phyloP scores from a whole-genome alignment of 2,329 filamentous ascomycete genomes.

The Neofusicoccum sp. region DNA sequence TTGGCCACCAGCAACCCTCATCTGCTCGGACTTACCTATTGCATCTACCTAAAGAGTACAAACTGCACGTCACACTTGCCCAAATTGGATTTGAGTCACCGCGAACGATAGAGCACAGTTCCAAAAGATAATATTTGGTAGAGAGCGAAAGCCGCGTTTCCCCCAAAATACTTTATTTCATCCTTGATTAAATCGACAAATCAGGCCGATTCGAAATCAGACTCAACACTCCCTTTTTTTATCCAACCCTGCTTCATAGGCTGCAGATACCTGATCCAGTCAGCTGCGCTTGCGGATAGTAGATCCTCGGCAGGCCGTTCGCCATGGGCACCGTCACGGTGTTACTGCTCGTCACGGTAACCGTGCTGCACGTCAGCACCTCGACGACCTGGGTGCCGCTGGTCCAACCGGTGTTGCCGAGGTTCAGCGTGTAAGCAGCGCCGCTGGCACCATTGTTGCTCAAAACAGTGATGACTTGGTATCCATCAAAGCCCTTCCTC shows the following conservation, averaged over 20 bases:
- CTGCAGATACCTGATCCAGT: constrained; percentile 24
- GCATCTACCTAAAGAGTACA: too few relatives aligned
- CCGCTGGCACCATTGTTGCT: constrained; percentile 40
- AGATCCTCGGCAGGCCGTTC: constrained; percentile 35
- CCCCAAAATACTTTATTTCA: too few relatives aligned
- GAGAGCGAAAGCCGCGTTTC: too few relatives aligned
- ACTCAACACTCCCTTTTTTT: background rate
- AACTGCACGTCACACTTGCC: too few relatives aligned
- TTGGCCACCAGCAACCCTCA: too few relatives aligned
- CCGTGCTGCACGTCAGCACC: constrained; percentile 32
- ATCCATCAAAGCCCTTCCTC: constrained; percentile 43
- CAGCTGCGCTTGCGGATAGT: constrained; percentile 29
- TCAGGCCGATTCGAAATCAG: too few relatives aligned
- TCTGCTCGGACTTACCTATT: too few relatives aligned
- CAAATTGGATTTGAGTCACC: too few relatives aligned
- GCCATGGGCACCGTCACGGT: constrained; percentile 35
- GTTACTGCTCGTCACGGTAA: constrained; percentile 27
- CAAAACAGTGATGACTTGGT: constrained; percentile 45
- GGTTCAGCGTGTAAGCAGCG: constrained; percentile 29
- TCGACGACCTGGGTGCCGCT: constrained; percentile 31
- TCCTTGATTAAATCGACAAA: background rate
- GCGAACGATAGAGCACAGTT: too few relatives aligned
- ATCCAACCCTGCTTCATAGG: background rate
- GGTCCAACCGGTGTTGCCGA: constrained; percentile 32
- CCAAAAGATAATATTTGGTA: too few relatives aligned